A percentile compares a stretch with the other conserved stretches of the same genome.
Conservation (phyloP, 176 grass and related monocot genomes). For the Puya raimondii region DNA sequence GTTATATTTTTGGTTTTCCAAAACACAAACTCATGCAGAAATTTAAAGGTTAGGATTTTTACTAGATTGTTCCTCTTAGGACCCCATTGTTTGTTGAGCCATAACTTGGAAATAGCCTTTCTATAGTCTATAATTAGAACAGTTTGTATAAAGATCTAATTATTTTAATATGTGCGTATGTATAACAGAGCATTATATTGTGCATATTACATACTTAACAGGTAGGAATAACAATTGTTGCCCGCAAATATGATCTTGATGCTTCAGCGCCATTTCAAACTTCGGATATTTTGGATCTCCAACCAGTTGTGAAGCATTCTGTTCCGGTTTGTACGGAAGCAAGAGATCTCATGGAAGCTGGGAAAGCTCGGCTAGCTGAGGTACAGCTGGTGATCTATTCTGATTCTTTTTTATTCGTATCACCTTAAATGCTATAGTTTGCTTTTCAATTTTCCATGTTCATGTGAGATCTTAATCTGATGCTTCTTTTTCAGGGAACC, state of each 20-base stretch:
- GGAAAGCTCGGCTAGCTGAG: slow-evolving; percentile 82
- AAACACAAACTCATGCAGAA: too few relatives aligned
- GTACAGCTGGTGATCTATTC: slow-evolving; percentile 20
- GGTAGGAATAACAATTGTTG: slow-evolving; percentile 80
- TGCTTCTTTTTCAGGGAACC: slow-evolving; percentile 58
- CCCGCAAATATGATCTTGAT: slow-evolving; percentile 68
- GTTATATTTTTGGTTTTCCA: too few relatives aligned
- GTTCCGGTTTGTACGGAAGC: slow-evolving; percentile 79
- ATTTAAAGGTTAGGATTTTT: too few relatives aligned
- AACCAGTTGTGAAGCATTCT: slow-evolving; percentile 88
- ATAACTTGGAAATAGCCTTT: too few relatives aligned
- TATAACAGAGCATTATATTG: background rate
- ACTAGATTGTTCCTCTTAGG: too few relatives aligned
- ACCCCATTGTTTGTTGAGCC: too few relatives aligned
- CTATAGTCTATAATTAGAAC: too few relatives aligned
- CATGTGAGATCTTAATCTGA: background rate
- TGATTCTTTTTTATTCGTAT: background rate
- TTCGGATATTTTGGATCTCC: slow-evolving; percentile 89
- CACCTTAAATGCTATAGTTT: background rate
- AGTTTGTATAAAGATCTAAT: too few relatives aligned
- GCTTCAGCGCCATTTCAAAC: slow-evolving; percentile 49
- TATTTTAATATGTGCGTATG: too few relatives aligned
- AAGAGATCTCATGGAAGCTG: slow-evolving; percentile 87
- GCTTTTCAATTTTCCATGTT: background rate
- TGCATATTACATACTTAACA: slow-evolving; percentile 25